These are phyloP conservation scores for Blepharisma japonicum DNA, from an alignment of 73 alveolate genomes.

Conservation along the genomic window DNA sequence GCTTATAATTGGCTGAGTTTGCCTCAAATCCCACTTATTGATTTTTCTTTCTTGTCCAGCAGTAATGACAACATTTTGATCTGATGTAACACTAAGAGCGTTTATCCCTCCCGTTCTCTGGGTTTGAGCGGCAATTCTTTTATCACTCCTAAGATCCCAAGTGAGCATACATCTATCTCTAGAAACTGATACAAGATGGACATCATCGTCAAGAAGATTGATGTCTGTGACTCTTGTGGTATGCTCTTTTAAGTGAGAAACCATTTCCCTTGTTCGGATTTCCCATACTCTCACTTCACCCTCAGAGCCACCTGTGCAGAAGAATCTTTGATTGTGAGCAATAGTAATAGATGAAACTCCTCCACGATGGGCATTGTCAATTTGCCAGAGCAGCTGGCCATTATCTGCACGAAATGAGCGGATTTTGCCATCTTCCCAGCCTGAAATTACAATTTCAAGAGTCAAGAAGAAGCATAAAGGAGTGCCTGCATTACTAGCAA, in stretches of 20 bases:
- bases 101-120: constrained; percentile 96
- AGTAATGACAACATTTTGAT: constrained; percentile 69
- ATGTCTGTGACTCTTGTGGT: constrained; percentile 88
- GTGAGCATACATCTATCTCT: constrained; percentile 79
- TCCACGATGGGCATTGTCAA: constrained; percentile 93
- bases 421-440: constrained; percentile 94
- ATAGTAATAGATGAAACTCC: constrained; percentile 91
- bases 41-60: constrained; percentile 95
- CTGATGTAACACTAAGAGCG: constrained; percentile 74
- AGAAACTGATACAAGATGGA: constrained; percentile 80
- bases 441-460: constrained; percentile 88
- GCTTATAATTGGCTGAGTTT: constrained; percentile 72
- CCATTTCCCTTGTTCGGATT: constrained; percentile 90
- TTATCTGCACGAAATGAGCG: constrained; percentile 79
- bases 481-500: constrained; percentile 51
- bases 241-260: constrained; percentile 92
- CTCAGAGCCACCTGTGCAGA: constrained; percentile 88
- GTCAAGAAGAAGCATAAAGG: constrained; percentile 89
- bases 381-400: constrained; percentile 90
- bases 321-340: constrained; percentile 73
- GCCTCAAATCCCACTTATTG: constrained; percentile 91
- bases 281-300: constrained; percentile 98
- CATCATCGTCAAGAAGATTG: constrained; percentile 84
- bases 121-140: constrained; percentile 91
- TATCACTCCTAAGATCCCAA: constrained; percentile 93